phyloP scores from a whole-genome alignment of 2,329 filamentous ascomycete genomes.

The Trichoderma polysporum region DNA sequence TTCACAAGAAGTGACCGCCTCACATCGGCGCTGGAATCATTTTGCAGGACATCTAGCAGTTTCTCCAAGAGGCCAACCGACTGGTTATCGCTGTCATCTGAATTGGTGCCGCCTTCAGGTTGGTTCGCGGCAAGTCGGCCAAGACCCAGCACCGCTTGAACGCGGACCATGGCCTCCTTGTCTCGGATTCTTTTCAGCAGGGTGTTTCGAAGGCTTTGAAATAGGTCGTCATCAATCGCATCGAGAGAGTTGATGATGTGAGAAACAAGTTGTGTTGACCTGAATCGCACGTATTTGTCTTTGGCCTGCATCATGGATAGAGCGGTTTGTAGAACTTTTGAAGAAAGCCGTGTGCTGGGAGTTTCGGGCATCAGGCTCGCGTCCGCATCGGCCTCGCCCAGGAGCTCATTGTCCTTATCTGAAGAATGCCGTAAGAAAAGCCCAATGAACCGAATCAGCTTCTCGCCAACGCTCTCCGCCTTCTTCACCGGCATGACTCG shows the following conservation, averaged over 20 bases:
- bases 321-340: conserved; percentile 69
- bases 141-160: conserved; percentile 90
- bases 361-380: conserved; percentile 75
- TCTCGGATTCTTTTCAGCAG: conserved; percentile 85
- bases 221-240: conserved; percentile 88
- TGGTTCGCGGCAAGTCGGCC: conserved; percentile 78
- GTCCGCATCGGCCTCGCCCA: conserved; percentile 65
- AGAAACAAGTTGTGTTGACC: conserved; percentile 84
- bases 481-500: conserved; percentile 87
- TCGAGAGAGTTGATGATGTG: conserved; percentile 92
- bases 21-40: conserved; percentile 93
- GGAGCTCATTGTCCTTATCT: conserved; percentile 68
- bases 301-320: conserved; percentile 79
- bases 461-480: conserved; percentile 83
- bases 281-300: conserved; percentile 89
- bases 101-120: conserved; percentile 66
- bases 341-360: conserved; percentile 76
- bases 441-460: conserved; percentile 81
- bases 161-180: conserved; percentile 88
- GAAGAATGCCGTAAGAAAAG: conserved; percentile 74
- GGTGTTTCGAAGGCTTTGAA: conserved; percentile 75
- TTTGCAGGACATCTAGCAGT: conserved; percentile 83
- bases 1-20: conserved; percentile 85
- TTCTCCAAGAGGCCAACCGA: conserved; percentile 74
- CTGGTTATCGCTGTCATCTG: conserved; percentile 66